phyloP scores from a whole-genome alignment of 202 grass and related monocot species.

The Alloteropsis angusta region DNA sequence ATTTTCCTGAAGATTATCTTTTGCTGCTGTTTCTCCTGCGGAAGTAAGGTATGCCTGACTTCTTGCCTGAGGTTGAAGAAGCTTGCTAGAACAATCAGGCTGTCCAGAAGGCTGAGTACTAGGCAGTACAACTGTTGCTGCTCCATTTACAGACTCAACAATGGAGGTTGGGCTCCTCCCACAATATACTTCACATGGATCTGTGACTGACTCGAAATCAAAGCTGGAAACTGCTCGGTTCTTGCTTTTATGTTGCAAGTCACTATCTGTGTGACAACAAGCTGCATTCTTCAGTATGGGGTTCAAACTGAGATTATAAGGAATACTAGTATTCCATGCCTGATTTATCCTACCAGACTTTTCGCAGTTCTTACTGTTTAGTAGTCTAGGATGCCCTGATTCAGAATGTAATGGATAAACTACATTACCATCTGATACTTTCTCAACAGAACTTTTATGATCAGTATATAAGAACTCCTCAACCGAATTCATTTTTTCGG shows the following conservation, averaged over 20 bases:
- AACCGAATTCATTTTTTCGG: neutral
- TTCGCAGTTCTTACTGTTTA: constrained; percentile 19
- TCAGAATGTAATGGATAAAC: constrained; percentile 32
- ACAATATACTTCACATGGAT: constrained; percentile 62
- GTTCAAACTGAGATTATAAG: constrained; percentile 67
- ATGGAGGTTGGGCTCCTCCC: constrained; percentile 14
- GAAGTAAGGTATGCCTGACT: constrained; percentile 25
- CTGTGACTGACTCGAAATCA: constrained; percentile 64
- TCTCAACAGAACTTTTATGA: constrained; percentile 25
- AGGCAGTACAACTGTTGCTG: constrained; percentile 22
- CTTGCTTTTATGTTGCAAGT: constrained; percentile 29
- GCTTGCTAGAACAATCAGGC: constrained; percentile 23
- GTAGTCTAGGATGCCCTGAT: constrained; percentile 19
- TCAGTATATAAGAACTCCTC: constrained; percentile 16
- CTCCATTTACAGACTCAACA: constrained; percentile 30
- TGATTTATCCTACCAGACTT: constrained; percentile 26
- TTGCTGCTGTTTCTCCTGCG: constrained; percentile 32
- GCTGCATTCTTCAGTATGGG: constrained; percentile 52
- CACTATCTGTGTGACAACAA: constrained; percentile 22
- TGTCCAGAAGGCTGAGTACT: constrained; percentile 8
- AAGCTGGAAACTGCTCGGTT: constrained; percentile 43
- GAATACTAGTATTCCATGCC: constrained; percentile 30
- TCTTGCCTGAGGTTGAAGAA: constrained; percentile 35
- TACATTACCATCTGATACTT: constrained; percentile 30
- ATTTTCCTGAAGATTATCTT: constrained; percentile 24